Percentiles rank a stretch among this genome's conserved stretches.
phyloP scores from a whole-genome alignment of 208 protist genomes.

The Porcisia deanei region DNA sequence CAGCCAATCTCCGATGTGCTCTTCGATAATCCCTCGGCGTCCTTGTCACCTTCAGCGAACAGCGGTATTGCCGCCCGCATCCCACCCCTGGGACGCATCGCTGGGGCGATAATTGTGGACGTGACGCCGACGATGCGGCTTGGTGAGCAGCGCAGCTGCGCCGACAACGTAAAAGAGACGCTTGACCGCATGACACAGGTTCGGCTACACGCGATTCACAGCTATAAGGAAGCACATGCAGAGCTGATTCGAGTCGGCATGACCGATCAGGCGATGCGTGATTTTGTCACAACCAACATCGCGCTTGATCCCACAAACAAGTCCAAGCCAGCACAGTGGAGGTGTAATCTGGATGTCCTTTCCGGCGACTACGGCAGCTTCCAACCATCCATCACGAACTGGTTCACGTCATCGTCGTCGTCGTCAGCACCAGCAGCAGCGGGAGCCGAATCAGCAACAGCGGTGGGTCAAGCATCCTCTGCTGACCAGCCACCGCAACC shows the following conservation, averaged over 20 bases:
- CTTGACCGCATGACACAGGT: conserved; percentile 64
- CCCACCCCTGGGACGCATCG: conserved; percentile 38
- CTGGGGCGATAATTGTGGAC: conserved; percentile 79
- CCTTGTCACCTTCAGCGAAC: background rate
- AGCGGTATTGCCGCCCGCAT: conserved; percentile 18
- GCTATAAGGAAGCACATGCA: conserved; percentile 39
- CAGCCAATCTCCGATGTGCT: conserved; percentile 49
- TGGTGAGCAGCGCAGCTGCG: conserved; percentile 22
- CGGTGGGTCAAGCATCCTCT: background rate
- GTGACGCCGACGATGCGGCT: conserved; percentile 55
- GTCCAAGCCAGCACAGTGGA: conserved; percentile 37
- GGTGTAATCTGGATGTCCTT: conserved; percentile 63
- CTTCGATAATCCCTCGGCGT: conserved; percentile 24
- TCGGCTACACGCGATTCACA: conserved; percentile 52
- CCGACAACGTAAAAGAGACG: conserved; percentile 35
- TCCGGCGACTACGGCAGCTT: conserved; percentile 46
- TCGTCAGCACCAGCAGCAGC: too few species aligned
- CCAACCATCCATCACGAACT: conserved; percentile 50
- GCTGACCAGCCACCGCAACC: conserved; percentile 27
- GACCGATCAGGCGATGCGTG: conserved; percentile 58
- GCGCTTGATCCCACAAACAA: conserved; percentile 28
- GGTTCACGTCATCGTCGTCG: conserved; percentile 26
- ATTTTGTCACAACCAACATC: conserved; percentile 84
- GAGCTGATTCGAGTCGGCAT: conserved; percentile 69
- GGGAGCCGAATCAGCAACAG: background rate